Conservation (phyloP, 2,329 filamentous ascomycete species). For the Colletotrichum sp. region DNA sequence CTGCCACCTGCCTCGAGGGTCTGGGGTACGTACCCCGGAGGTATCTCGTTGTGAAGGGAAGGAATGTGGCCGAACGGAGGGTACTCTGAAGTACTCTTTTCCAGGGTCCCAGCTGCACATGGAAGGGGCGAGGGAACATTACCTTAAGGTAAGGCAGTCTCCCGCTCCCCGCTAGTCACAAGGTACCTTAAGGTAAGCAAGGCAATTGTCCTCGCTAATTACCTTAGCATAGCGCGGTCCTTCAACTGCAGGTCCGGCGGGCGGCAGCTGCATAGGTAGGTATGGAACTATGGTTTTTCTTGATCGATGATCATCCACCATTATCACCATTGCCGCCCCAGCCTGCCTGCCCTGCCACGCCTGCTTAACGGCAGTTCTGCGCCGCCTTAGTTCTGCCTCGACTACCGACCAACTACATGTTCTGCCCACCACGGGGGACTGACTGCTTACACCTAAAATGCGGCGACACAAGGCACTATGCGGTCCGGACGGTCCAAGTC, state of each 20-base stretch:
- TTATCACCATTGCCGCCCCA: not conserved
- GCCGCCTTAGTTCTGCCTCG: not conserved
- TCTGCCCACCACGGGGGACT: no score
- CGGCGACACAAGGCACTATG: not conserved
- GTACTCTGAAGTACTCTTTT: not conserved
- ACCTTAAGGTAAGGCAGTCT: not conserved
- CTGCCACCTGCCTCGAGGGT: not conserved
- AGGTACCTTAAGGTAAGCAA: not conserved
- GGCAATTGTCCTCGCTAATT: not conserved
- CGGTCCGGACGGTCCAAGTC: not conserved
- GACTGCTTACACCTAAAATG: not conserved
- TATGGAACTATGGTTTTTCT: not conserved
- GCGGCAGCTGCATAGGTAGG: not conserved
- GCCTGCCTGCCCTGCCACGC: not conserved
- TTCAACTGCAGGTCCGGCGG: not conserved
- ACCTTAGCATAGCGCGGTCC: not conserved
- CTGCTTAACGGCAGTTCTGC: not conserved
- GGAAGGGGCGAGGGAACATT: not conserved
- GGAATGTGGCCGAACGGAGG: not conserved
- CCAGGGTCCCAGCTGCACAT: conserved; percentile 2
- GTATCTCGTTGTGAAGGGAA: not conserved
- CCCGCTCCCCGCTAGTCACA: not conserved
- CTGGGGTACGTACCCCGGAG: not conserved
- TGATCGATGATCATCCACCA: not conserved
- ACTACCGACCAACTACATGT: not conserved